These are phyloP conservation scores for Cyclotella cryptica DNA, from an alignment of 108 stramenopile genomes.

Conservation along the genomic window DNA sequence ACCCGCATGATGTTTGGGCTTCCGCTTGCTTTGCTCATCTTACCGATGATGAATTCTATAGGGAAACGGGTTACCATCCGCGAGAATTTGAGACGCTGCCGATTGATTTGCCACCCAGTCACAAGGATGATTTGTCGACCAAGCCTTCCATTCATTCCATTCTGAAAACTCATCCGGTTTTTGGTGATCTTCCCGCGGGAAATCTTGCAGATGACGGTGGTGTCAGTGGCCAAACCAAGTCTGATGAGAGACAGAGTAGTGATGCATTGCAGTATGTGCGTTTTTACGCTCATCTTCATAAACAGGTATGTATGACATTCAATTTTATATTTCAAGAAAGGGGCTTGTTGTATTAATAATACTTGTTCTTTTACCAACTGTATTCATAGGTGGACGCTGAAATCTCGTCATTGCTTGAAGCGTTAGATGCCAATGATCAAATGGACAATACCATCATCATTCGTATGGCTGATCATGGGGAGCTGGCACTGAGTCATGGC, in stretches of 20 bases:
- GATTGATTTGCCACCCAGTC: conserved; percentile 39
- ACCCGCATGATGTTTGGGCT: conserved; percentile 75
- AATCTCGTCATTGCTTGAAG: conserved; percentile 55
- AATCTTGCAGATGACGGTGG: neutral
- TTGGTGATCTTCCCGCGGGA: conserved; percentile 17
- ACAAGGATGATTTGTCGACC: conserved; percentile 29
- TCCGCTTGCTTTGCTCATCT: conserved; percentile 46
- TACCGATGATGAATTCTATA: conserved; percentile 57
- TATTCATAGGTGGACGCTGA: conserved; percentile 54
- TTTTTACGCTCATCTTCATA: conserved; percentile 63
- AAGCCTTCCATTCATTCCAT: conserved; percentile 37
- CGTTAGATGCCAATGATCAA: conserved; percentile 45
- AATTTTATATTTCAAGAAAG: no score
- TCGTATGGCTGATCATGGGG: conserved; percentile 69
- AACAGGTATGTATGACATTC: neutral
- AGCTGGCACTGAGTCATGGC: conserved; percentile 56
- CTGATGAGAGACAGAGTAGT: conserved; percentile 4
- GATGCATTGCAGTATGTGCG: conserved; percentile 60
- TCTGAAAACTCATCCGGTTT: conserved; percentile 20
- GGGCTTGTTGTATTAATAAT: no score
- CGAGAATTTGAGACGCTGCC: conserved; percentile 31
- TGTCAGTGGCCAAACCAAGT: no score
- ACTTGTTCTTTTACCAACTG: no score
- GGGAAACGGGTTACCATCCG: conserved; percentile 45
- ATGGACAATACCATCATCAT: conserved; percentile 62